Percentiles rank a stretch among this genome's conserved stretches.
These are phyloP conservation scores for Cryphonectria radicalis DNA, from an alignment of 2,329 filamentous ascomycete genomes.

Conservation along the genomic window DNA sequence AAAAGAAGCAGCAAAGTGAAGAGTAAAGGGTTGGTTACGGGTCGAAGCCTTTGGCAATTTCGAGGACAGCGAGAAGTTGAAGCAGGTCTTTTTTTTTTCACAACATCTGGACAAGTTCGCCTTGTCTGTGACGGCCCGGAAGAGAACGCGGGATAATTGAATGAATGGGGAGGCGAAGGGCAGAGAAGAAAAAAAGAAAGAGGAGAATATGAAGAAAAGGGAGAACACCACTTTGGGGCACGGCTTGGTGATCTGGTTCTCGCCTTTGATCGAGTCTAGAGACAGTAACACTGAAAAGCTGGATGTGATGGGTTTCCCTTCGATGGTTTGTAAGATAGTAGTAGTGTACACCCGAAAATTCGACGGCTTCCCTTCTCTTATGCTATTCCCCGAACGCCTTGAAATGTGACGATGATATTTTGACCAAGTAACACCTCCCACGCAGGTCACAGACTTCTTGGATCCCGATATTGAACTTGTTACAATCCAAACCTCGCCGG, in stretches of 20 bases:
- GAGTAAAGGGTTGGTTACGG: not conserved
- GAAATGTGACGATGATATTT: constrained; percentile 30
- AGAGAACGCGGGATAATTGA: not conserved
- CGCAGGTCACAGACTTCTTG: not conserved
- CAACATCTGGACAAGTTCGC: not conserved
- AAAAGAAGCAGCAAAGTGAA: not conserved
- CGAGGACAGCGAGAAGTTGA: not conserved
- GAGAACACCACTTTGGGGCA: not conserved
- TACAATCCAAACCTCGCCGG: constrained; percentile 10
- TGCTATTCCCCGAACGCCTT: constrained; percentile 30
- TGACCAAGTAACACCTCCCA: constrained; percentile 12
- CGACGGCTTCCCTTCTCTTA: constrained; percentile 26
- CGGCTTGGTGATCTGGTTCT: not conserved
- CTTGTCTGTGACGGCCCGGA: not conserved
- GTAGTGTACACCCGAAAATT: constrained; percentile 24
- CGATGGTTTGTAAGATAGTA: constrained; percentile 21
- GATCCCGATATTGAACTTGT: constrained; percentile 10
- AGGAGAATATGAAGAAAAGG: too few relatives aligned
- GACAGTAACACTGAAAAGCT: constrained; percentile 3
- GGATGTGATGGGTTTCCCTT: not conserved
- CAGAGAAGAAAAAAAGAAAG: too few relatives aligned
- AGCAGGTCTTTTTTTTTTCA: not conserved
- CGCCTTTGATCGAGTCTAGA: not conserved
- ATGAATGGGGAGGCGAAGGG: not conserved
- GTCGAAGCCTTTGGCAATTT: not conserved